Percentiles rank a stretch among this genome's conserved stretches.
Evolutionary conservation across 78 protist species (phyloP).

Genomic region (Parvularia atlantis): DNA sequence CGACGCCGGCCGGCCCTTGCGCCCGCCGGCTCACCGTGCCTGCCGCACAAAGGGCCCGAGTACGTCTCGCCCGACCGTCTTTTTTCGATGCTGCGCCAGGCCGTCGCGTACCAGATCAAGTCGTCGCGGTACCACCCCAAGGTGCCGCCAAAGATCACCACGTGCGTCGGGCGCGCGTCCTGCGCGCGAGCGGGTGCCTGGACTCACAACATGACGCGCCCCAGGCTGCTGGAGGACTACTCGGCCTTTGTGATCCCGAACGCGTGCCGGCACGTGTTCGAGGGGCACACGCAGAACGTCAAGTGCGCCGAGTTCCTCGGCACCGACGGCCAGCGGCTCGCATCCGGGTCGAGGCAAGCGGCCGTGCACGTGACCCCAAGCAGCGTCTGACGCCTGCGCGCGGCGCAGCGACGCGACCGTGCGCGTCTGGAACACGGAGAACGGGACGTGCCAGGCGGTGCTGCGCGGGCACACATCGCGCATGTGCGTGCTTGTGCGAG

Average conservation of each 20-base stretch:
- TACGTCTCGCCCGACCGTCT: conserved; percentile 12
- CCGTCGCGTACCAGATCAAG: conserved; percentile 65
- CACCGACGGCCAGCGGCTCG: conserved; percentile 26
- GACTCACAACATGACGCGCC: neutral
- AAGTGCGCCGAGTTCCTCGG: conserved; percentile 60
- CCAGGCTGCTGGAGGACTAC: conserved; percentile 50
- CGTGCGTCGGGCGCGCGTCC: neutral
- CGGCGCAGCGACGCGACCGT: neutral
- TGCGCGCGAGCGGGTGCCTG: neutral
- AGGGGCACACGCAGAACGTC: conserved; percentile 63
- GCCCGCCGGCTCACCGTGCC: conserved; percentile 20
- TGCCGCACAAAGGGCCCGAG: neutral
- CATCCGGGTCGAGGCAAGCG: conserved; percentile 45
- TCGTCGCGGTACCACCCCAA: conserved; percentile 54
- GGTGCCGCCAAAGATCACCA: conserved; percentile 39
- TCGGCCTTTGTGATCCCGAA: conserved; percentile 56
- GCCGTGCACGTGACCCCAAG: too few species aligned
- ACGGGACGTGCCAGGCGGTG: conserved; percentile 10
- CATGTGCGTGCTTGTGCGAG: conserved; percentile 53
- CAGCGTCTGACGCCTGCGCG: conserved; percentile 26
- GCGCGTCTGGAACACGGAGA: conserved; percentile 26
- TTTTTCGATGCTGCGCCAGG: conserved; percentile 45
- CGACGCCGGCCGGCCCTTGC: neutral
- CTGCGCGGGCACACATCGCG: conserved; percentile 36
- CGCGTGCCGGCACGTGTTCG: conserved; percentile 9